Evolutionary conservation across 1,284 basidiomycete genomes (phyloP).

Genomic region (Somion occarium): DNA sequence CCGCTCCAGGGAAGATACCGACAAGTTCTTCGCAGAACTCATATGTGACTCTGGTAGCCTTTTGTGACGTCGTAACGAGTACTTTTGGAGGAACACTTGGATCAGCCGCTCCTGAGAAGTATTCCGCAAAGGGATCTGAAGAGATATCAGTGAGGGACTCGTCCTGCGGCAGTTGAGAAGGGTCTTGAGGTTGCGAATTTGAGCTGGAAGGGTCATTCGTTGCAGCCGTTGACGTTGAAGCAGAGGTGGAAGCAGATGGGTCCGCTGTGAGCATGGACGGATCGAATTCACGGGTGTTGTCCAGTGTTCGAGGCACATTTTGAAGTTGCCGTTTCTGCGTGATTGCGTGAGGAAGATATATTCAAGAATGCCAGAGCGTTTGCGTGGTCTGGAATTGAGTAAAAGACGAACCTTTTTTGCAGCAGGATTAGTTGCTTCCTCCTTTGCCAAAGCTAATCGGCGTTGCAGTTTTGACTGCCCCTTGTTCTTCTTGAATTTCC

Average conservation of each 20-base stretch:
- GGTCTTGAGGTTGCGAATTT: constrained; percentile 5
- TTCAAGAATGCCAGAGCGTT: background rate
- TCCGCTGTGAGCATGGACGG: constrained; percentile 77
- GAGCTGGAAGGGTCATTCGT: constrained; percentile 1
- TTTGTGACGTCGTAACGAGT: constrained; percentile 87
- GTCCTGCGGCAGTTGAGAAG: constrained; percentile 32
- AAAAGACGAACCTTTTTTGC: constrained; percentile 58
- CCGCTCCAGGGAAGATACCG: constrained; percentile 90
- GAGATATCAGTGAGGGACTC: constrained; percentile 66
- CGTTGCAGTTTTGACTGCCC: constrained; percentile 78
- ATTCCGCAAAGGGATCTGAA: constrained; percentile 68
- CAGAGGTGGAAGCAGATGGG: constrained; percentile 39
- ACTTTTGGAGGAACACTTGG: constrained; percentile 76
- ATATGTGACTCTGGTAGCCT: constrained; percentile 80
- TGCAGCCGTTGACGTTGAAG: constrained; percentile 17
- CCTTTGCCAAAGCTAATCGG: constrained; percentile 70
- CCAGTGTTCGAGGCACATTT: constrained; percentile 89
- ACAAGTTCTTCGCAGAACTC: constrained; percentile 91
- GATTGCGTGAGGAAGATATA: too few species aligned
- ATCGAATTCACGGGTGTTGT: constrained; percentile 90
- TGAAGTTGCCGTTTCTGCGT: constrained; percentile 72
- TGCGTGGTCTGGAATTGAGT: background rate
- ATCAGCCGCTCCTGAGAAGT: constrained; percentile 62
- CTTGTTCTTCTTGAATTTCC: constrained; percentile 78
- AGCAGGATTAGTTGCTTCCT: constrained; percentile 65